These are phyloP conservation scores for Trichophaea hybrida DNA, from an alignment of 2,329 filamentous ascomycete genomes.

Conservation along the genomic window DNA sequence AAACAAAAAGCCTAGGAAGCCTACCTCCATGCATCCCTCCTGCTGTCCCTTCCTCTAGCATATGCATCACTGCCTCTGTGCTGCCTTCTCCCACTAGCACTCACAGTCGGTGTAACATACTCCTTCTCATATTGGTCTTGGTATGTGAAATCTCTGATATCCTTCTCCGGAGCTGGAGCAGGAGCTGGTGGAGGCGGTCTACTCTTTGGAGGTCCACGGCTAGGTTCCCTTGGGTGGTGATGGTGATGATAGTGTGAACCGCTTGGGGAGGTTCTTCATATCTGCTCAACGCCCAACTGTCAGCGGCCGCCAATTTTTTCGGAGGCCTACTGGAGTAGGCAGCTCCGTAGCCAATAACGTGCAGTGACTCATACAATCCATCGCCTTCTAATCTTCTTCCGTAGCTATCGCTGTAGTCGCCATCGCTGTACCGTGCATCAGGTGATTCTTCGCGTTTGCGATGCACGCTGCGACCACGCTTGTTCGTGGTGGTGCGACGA, in stretches of 20 bases:
- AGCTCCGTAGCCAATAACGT: not conserved
- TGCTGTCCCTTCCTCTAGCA: not conserved
- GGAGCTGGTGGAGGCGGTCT: not conserved
- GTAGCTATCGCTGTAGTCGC: conserved; percentile 1
- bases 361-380: conserved; percentile 4
- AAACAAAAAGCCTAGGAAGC: not conserved
- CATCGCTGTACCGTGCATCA: not conserved
- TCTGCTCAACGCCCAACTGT: not conserved
- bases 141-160: conserved; percentile 5
- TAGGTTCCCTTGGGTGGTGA: not conserved
- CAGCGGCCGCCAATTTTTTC: not conserved
- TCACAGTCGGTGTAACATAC: not conserved
- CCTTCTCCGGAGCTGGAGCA: not conserved
- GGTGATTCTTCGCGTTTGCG: not conserved
- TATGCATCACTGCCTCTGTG: not conserved
- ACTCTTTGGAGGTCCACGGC: not conserved
- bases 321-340: not conserved
- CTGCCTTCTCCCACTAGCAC: not conserved
- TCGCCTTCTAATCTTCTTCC: not conserved
- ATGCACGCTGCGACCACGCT: conserved; percentile 2
- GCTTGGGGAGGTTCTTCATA: conserved; percentile 3
- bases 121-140: conserved; percentile 2
- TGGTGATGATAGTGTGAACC: not conserved
- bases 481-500: not conserved
- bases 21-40: not conserved